Conservation (phyloP, 108 stramenopile species). For the Fragilaria crotonensis region DNA sequence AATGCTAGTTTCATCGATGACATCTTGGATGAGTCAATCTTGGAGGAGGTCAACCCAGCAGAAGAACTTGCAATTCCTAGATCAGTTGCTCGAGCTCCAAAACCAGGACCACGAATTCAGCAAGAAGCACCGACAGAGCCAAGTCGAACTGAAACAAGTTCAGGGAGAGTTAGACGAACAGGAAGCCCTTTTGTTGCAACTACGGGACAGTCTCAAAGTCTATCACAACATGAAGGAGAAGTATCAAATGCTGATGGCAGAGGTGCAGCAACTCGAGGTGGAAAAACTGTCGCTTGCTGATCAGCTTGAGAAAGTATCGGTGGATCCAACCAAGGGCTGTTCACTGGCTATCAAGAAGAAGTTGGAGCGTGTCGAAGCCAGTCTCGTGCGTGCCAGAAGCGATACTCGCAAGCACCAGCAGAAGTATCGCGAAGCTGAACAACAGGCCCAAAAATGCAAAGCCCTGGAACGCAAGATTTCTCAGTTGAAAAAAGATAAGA, state of each 20-base stretch:
- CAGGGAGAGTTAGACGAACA: constrained; percentile 69
- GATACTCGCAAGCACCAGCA: constrained; percentile 71
- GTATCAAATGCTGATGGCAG: constrained; percentile 70
- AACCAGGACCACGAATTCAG: constrained; percentile 67
- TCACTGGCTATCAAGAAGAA: constrained; percentile 65
- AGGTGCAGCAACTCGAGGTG: constrained; percentile 62
- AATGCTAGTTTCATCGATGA: too few relatives aligned
- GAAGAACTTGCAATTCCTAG: constrained; percentile 81
- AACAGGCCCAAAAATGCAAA: constrained; percentile 61
- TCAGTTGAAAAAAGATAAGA: constrained; percentile 67
- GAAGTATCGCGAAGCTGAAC: constrained; percentile 66
- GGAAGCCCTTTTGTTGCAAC: constrained; percentile 58
- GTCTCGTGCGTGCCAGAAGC: constrained; percentile 49
- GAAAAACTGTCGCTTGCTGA: constrained; percentile 64
- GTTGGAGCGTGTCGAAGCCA: constrained; percentile 63
- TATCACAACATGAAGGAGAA: constrained; percentile 77
- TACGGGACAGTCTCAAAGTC: constrained; percentile 65
- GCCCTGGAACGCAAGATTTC: constrained; percentile 66
- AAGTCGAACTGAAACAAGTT: constrained; percentile 56
- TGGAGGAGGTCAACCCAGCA: constrained; percentile 69
- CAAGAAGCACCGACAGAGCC: constrained; percentile 39
- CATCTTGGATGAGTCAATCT: constrained; percentile 34
- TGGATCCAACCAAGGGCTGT: constrained; percentile 67
- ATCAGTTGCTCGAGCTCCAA: constrained; percentile 75
- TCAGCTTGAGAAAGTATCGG: constrained; percentile 55